These are phyloP conservation scores for Hibiscus syriacus DNA, from an alignment of 345 rosid species.

Conservation along the genomic window DNA sequence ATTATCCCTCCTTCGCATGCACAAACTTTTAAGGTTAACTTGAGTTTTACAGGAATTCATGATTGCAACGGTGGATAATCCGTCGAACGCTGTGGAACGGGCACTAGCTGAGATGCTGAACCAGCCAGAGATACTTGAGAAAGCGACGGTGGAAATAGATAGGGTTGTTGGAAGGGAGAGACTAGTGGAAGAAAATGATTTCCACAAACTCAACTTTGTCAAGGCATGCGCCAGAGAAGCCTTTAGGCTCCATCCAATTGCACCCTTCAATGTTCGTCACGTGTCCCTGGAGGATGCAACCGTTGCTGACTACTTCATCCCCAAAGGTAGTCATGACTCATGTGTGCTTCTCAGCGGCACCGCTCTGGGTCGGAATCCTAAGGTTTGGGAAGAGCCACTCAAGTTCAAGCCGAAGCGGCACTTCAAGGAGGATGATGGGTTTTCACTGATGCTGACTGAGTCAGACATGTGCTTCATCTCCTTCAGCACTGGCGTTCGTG, in stretches of 20 bases:
- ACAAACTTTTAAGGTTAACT: neutral
- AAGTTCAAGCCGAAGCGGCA: slow-evolving; percentile 43
- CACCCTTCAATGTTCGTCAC: slow-evolving; percentile 42
- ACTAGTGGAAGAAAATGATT: slow-evolving; percentile 42
- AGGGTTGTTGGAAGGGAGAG: slow-evolving; percentile 39
- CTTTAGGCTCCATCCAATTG: slow-evolving; percentile 43
- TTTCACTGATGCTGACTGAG: slow-evolving; percentile 21
- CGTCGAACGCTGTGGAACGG: slow-evolving; percentile 51
- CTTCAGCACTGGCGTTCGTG: slow-evolving; percentile 45
- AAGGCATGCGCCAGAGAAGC: slow-evolving; percentile 49
- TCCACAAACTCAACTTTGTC: slow-evolving; percentile 32
- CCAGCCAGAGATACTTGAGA: slow-evolving; percentile 32
- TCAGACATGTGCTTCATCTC: slow-evolving; percentile 28
- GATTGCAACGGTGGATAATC: slow-evolving; percentile 48
- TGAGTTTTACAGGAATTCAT: slow-evolving; percentile 33
- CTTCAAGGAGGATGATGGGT: slow-evolving; percentile 4
- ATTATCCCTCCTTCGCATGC: neutral
- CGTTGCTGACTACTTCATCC: slow-evolving; percentile 39
- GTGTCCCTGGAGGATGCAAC: slow-evolving; percentile 18
- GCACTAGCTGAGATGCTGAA: slow-evolving; percentile 51
- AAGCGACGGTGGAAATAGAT: slow-evolving; percentile 38
- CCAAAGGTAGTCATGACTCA: slow-evolving; percentile 56
- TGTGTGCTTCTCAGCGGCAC: slow-evolving; percentile 28
- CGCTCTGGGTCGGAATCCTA: slow-evolving; percentile 42
- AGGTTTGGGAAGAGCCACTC: slow-evolving; percentile 40